Evolutionary conservation across 148 eudicot genomes (phyloP), one percentile per base, ranked within the genome.

Genomic region (Rhododendron kiyosumense): DNA sequence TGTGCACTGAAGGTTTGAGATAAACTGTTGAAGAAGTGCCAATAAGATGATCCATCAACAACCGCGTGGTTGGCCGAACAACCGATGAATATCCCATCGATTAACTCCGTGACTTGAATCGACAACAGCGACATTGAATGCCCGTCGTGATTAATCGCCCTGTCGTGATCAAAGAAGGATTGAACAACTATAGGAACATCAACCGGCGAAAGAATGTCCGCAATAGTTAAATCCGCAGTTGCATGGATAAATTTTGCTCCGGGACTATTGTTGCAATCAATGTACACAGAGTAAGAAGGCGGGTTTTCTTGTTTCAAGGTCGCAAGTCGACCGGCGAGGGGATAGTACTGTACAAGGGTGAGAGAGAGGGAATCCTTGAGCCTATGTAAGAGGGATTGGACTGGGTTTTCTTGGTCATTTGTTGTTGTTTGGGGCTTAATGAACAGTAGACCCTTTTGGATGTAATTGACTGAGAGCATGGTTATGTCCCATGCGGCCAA

Each of bases 381-480:
- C 81, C 46, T 82, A 0, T 86, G 24, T 30, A 89, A 13, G 73
- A 84, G 76, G 46, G 69, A 3, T 0, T 57, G 49, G 3, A 86
- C 86, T 3, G 79, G 18, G 79, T 51, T 20, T 59, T 83, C 81
- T 49, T 30, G 38, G 11, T 22, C 81, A 69, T 77, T 78, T 26
- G 51, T 57, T 36, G 28, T 24, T 34, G 51, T 12, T 69, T 69
- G 18, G 7, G 88, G 90, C 71, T 82, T 85, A 12, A 9, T 24
- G 46, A 77, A 90, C 20, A 90, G 81, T 4, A 88, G 90, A 2
- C 92, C 92, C 73, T 90, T 88, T 83, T 90, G 92, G 69, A 88
- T 90, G 78, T 90, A 90, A 6, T 87, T 87, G 0, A 74, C 46
- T 0, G 87, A 79, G 46, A 88, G 87, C 88, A 54, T 59, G 10